Base-by-base conservation (phyloP, 768 basidiomycete genomes). In the Lentinus brumalis region DNA sequence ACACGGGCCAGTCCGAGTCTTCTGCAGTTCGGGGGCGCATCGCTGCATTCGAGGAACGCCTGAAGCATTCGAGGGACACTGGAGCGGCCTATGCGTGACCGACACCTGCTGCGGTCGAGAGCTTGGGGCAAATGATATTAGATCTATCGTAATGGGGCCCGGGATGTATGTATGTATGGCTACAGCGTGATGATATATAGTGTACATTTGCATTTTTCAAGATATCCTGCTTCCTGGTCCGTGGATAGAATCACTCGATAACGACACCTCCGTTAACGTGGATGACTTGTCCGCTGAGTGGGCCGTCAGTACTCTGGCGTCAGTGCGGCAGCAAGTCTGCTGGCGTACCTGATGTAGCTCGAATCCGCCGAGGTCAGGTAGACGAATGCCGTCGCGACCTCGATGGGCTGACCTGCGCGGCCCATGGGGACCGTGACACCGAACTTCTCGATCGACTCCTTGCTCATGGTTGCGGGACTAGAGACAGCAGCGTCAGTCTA, bases 371-470 rank as follows among this genome's bases (percentile, higher is more conserved):
- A 77, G 10, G 79, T 76, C 18, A 83, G 73, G 73, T 79, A 83
- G 30, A 83, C 80, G 57, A 78, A 78, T 32, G 73, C 74, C 2
- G 81, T 80, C 8, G 81, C 82, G 16, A 79, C 70, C 65, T 84
- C 82, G 49, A 82, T 71, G 4, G 83, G 83, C 66, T 83, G 82
- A 14, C 81, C 82, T 0, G 80, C 76, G 44, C 83, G 72, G 2
- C 77, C 78, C 66, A 83, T 81, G 4, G 82, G 78, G 0, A 76
- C 73, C 2, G 44, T 67, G 7, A 54, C 66, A 5, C 73, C 75
- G 49, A 78, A 76, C 4, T 59, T 61, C 50, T 75, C 66, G 47
- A 75, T 72, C 2, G 70, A 66, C 4, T 74, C 72, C 21, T 73
- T 63, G 10, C 75, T 69, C 73, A 80, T 79, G 3, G 76, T 76